Conservation (phyloP, 139 green algal genomes). For the Tetratostichococcus sp. region DNA sequence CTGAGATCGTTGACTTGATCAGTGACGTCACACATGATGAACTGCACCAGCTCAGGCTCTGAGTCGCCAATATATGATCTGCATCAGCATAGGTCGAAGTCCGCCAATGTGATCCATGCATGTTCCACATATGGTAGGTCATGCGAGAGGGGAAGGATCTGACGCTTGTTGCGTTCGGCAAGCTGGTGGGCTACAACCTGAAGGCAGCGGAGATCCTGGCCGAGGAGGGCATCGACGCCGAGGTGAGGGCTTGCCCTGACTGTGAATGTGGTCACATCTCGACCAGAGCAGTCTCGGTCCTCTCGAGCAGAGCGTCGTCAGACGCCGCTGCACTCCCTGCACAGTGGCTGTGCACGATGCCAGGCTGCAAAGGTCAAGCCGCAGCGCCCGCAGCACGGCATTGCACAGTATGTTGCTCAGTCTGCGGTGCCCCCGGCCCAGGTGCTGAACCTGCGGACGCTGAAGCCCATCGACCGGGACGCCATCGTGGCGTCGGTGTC, state of each 20-base stretch:
- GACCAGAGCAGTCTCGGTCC: too few species aligned
- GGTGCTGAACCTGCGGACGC: constrained; percentile 92
- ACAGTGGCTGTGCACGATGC: too few species aligned
- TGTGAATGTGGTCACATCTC: too few species aligned
- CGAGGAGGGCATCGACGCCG: constrained; percentile 83
- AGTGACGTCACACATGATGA: too few species aligned
- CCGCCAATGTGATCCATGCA: neutral
- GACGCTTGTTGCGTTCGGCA: constrained; percentile 87
- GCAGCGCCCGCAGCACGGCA: too few species aligned
- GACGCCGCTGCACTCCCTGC: too few species aligned
- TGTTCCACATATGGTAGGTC: constrained; percentile 39
- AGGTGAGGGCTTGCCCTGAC: constrained; percentile 50
- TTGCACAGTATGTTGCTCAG: too few species aligned
- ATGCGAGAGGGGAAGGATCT: constrained; percentile 82
- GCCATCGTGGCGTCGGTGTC: constrained; percentile 74
- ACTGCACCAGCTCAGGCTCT: too few species aligned
- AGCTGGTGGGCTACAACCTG: constrained; percentile 91
- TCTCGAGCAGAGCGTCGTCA: too few species aligned
- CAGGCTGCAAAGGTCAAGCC: too few species aligned
- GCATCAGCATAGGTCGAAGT: too few species aligned
- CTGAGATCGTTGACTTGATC: neutral
- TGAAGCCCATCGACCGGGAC: constrained; percentile 91
- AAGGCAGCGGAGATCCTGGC: constrained; percentile 84
- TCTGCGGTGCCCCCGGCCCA: constrained; percentile 18
- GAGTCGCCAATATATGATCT: too few species aligned